phyloP scores from a whole-genome alignment of 148 eudicot species.

The Arctostaphylos glauca region DNA sequence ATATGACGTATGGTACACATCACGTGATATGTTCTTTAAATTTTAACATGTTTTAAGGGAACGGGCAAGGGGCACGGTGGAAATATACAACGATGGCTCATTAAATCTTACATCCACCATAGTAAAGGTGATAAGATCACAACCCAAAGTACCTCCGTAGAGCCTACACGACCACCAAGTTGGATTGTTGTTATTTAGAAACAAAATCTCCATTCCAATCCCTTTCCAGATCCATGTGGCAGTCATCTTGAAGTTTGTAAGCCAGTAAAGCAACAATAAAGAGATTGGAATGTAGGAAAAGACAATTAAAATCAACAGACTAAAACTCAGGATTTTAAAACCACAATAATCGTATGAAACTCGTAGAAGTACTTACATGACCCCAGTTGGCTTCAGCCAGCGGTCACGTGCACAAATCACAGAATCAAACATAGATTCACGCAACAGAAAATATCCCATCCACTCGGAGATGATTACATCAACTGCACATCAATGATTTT shows the following conservation, averaged over 20 bases:
- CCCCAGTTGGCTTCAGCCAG: slow-evolving; percentile 91
- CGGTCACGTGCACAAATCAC: slow-evolving; percentile 95
- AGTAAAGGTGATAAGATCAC: not conserved
- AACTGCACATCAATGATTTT: slow-evolving; percentile 49
- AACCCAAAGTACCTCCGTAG: not conserved
- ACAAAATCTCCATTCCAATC: not conserved
- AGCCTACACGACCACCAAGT: not conserved
- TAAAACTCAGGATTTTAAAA: not conserved
- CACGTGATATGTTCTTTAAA: too few species aligned
- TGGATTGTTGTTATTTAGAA: not conserved
- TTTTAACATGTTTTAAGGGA: too few species aligned
- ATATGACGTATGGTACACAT: too few species aligned
- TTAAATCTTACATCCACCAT: not conserved
- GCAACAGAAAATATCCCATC: slow-evolving; percentile 99
- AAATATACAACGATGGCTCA: not conserved
- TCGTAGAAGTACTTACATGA: slow-evolving; percentile 59
- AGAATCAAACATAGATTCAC: slow-evolving; percentile 98
- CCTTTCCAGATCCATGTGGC: not conserved
- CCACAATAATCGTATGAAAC: not conserved
- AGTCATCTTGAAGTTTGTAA: not conserved
- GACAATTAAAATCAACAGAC: not conserved
- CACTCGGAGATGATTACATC: slow-evolving; percentile 97
- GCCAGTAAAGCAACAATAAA: not conserved
- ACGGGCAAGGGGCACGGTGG: too few species aligned
- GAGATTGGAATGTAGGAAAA: not conserved